Evolutionary conservation across 257 asterid genomes (phyloP).

Genomic region (Leptodermis oblonga): DNA sequence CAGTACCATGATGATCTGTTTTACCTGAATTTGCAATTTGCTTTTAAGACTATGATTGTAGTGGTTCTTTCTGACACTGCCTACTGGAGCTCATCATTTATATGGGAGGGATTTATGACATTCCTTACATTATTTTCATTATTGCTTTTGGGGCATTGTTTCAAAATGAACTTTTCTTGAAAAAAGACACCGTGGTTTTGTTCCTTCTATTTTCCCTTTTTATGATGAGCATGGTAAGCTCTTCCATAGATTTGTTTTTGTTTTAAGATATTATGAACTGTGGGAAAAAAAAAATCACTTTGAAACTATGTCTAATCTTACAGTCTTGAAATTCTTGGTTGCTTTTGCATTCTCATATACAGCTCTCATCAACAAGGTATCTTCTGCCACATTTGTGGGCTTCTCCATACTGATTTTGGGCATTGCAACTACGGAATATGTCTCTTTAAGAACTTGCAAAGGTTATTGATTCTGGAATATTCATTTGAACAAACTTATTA

Average conservation of each 20-base stretch:
- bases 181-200: too few species aligned
- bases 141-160: too few species aligned
- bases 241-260: background rate
- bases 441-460: background rate
- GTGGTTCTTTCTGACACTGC: too few species aligned
- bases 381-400: constrained; percentile 33
- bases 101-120: too few species aligned
- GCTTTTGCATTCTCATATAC: constrained; percentile 34
- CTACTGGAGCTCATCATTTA: too few species aligned
- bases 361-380: constrained; percentile 26
- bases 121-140: too few species aligned
- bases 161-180: too few species aligned
- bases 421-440: constrained; percentile 26
- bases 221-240: constrained; percentile 33
- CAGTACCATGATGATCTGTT: too few species aligned
- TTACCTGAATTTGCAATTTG: too few species aligned
- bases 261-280: background rate
- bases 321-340: constrained; percentile 19
- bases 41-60: too few species aligned
- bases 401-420: constrained; percentile 26
- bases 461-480: background rate
- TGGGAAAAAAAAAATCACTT: background rate
- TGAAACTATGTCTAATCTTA: background rate
- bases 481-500: background rate
- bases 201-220: constrained; percentile 35